Evolutionary conservation across 805 yeast species (phyloP), one percentile per base, ranked within the genome.

Genomic region (Cyberlindnera meyerae): DNA sequence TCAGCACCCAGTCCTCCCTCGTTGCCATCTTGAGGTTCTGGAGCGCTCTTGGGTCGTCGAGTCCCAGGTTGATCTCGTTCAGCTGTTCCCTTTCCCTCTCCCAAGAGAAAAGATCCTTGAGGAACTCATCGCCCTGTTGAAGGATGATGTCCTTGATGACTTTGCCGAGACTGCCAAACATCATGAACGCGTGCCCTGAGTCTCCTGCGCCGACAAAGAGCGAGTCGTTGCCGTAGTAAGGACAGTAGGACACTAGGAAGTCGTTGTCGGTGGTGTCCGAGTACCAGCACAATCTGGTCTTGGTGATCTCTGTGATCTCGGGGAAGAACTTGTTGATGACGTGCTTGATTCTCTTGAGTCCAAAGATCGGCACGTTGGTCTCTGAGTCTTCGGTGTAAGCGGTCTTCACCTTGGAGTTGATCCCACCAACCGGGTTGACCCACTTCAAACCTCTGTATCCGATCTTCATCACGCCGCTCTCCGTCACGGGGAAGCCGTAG

Each of bases 131-230:
- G n/a, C 49, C 51, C 5, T 42, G 40, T 3, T 36, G 20, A 11
- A 43, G 28, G 15, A 54, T 31, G 25, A 56, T 44, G 29, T 44
- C 49, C 22, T 33, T 47, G 15, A 52, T 47, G 24, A 45, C 45
- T 9, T 43, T 45, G 16, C 70, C 68, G 13, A 63, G 44, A 18
- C 53, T 52, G 3, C 65, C 66, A 21, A 62, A 45, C 49, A 63
- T 57, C 53, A 60, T 62, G 37, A 61, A 65, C 5, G 57, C 63
- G 45, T 64, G 69, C 0, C 67, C 67, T 13, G 65, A 58, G 39
- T 63, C 69, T 28, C 70, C 70, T 21, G 62, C 55, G 17, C 61
- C 61, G 3, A 61, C 61, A 29, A 52, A 54, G 8, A 62, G 45
- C 13, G 58, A 55, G n/a, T 48, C 30, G 8, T 55, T 51, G 8